Evolutionary conservation across 1,284 basidiomycete species (phyloP), one percentile per base, ranked within the genome.

Genomic region (Rhodotorula sp.): DNA sequence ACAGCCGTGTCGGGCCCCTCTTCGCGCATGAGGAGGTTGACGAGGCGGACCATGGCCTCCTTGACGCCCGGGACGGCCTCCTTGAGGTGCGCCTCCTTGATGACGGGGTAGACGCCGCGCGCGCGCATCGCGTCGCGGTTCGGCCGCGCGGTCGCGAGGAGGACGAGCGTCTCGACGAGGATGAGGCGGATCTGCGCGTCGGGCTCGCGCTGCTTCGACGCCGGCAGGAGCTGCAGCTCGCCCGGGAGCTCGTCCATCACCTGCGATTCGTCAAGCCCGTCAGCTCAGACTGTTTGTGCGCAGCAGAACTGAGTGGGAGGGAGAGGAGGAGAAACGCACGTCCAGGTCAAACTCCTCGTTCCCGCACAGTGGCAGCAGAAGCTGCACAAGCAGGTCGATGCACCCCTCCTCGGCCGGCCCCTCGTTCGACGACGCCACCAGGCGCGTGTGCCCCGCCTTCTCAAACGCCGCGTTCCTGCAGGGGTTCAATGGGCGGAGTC

Each of bases 291-390:
- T 1, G 13, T 46, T 7, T 34, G 34, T 34, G 34, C 34, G 34
- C 34, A 34, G 25, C 2, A n/a, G 17, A 21, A 49, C 21, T 2
- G 25, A 52, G 34, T 7, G 41, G 7, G 42, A 53, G 48, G 10
- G 45, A 44, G 34, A 58, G 78, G 68, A 58, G 13, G 42, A n/a
- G 54, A 27, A 21, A 77, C 83, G 69, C 75, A 91, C 91, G 76
- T 96, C 93, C 3, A 94, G 85, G 72, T 96, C 92, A 72, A 92
- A 89, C 81, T 98, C 96, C 81, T 97, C 94, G 57, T 64, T 68
- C 8, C 95, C 95, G 73, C 95, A 94, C 4, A 99, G 85, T 0
- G 96, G 96, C 7, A 96, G 86, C 2, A 99, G 85, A 16, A 99
- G 85, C 78, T 88, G 90, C 0, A 91, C 89, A 8, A 97, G 84